These are phyloP conservation scores for Blepharisma stoltei DNA, from an alignment of 73 alveolate species.

Conservation along the genomic window DNA sequence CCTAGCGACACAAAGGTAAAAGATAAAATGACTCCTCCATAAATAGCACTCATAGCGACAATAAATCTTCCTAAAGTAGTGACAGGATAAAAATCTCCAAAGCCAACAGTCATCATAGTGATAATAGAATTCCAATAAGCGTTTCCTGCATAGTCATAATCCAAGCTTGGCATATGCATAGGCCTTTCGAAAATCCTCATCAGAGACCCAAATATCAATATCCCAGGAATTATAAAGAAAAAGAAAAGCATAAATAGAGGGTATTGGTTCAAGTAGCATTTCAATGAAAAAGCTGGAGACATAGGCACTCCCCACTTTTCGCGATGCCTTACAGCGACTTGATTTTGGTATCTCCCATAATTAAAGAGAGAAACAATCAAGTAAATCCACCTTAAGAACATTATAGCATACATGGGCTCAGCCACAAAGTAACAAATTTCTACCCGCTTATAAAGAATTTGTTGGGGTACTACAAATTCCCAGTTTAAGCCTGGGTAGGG, in stretches of 20 bases:
- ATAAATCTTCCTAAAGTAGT: conserved; percentile 1
- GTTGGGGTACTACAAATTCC: background rate
- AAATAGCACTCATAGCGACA: background rate
- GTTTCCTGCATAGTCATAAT: conserved; percentile 4
- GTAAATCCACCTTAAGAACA: background rate
- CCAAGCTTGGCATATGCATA: background rate
- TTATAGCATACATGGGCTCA: conserved; percentile 1
- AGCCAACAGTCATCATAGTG: conserved; percentile 26
- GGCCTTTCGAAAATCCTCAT: conserved; percentile 29
- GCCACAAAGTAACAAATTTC: conserved; percentile 13
- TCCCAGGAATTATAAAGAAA: conserved; percentile 2
- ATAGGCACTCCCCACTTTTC: conserved; percentile 16
- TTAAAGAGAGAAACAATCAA: conserved; percentile 4
- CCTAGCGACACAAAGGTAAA: conserved; percentile 24
- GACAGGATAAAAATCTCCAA: background rate
- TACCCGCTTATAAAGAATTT: background rate
- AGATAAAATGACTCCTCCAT: conserved; percentile 19
- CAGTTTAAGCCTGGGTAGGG: conserved; percentile 5
- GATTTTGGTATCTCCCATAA: background rate
- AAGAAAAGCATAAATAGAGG: conserved; percentile 6
- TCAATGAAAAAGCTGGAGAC: conserved; percentile 9
- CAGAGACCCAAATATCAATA: conserved; percentile 1
- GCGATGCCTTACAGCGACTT: background rate
- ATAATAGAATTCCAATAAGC: conserved; percentile 32
- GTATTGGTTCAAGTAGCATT: background rate